A percentile compares a stretch with the other conserved stretches of the same genome.
Evolutionary conservation across 805 yeast species (phyloP).

Genomic region (Monosporozyma yasuniensis): DNA sequence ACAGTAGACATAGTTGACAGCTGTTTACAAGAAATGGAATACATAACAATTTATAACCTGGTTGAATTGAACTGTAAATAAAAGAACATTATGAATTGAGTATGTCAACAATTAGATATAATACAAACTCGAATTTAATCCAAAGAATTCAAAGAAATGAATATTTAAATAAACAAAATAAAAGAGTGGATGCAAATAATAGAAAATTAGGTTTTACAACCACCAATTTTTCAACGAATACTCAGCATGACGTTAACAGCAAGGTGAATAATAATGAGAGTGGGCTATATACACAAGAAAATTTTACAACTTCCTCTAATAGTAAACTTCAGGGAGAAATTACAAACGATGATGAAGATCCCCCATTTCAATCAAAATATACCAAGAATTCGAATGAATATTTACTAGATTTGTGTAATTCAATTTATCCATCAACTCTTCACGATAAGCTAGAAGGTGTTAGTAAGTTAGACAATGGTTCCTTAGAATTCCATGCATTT

Average conservation of each 20-base stretch:
- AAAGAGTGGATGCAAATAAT: neutral
- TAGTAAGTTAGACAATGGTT: slow-evolving; percentile 5
- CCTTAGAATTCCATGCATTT: slow-evolving; percentile 19
- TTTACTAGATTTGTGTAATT: slow-evolving; percentile 19
- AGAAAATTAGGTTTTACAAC: neutral
- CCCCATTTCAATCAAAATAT: slow-evolving; percentile 13
- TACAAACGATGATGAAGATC: slow-evolving; percentile 5
- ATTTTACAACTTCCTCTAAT: neutral
- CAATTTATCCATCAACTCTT: slow-evolving; percentile 17
- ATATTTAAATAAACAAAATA: neutral
- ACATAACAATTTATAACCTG: too few relatives aligned
- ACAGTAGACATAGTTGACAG: neutral
- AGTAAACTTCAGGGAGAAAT: neutral
- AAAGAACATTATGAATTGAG: neutral
- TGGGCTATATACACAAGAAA: neutral
- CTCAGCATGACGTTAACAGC: neutral
- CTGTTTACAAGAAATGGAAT: too few relatives aligned
- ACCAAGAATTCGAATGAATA: slow-evolving; percentile 19
- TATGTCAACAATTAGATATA: slow-evolving; percentile 24
- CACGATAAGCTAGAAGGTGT: slow-evolving; percentile 10
- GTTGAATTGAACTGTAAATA: too few relatives aligned
- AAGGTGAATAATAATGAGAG: neutral
- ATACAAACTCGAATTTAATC: slow-evolving; percentile 24
- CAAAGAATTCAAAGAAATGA: slow-evolving; percentile 21
- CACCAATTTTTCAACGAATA: neutral